Percentiles rank a stretch among this genome's conserved stretches.
Evolutionary conservation across 169 alveolate species (phyloP).

Genomic region (Eimeria brunetti): DNA sequence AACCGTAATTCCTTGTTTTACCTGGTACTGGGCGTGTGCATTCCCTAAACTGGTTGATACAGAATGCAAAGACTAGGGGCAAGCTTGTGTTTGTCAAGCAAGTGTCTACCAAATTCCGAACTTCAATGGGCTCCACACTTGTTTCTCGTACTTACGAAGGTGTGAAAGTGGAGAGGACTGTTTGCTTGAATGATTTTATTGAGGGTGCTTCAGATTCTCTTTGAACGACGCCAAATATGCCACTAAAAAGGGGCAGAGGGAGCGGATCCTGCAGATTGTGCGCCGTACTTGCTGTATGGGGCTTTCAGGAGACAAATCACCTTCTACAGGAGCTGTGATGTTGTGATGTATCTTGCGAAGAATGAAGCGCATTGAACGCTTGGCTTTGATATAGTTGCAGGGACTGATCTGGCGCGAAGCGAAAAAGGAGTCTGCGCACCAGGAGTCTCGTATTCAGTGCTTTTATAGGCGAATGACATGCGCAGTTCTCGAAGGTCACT

Average conservation of each 20-base stretch:
- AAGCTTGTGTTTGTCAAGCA: neutral
- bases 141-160: neutral
- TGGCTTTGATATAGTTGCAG: neutral
- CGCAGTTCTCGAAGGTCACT: neutral
- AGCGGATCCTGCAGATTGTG: neutral
- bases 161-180: neutral
- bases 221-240: neutral
- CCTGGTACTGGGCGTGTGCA: neutral
- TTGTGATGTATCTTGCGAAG: neutral
- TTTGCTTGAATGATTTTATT: neutral
- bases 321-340: neutral
- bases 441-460: neutral
- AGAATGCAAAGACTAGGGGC: neutral
- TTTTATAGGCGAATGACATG: neutral
- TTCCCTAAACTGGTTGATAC: neutral
- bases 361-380: neutral
- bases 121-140: neutral
- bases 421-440: neutral
- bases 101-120: neutral
- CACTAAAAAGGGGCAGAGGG: neutral
- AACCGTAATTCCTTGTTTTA: neutral
- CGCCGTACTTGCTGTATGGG: neutral
- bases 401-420: neutral
- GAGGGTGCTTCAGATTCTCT: neutral
- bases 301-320: neutral